These are phyloP conservation scores for Epichloe festucae DNA, from an alignment of 2,329 filamentous ascomycete genomes.

Conservation along the genomic window DNA sequence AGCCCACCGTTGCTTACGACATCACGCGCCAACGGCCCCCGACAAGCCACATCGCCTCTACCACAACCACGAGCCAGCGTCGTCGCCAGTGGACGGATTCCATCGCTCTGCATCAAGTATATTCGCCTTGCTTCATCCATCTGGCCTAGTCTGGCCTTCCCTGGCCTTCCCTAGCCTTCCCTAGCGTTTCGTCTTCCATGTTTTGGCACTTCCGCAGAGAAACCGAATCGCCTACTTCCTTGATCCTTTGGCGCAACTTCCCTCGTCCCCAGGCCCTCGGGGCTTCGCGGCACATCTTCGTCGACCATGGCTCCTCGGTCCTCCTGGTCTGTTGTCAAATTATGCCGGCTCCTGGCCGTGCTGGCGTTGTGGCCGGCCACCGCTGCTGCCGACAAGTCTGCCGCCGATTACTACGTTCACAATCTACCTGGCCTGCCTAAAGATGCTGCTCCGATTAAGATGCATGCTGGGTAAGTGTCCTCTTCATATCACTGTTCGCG, in stretches of 20 bases:
- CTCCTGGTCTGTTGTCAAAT: not conserved
- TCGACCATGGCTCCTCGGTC: constrained; percentile 3
- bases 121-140: not conserved
- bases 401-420: constrained; percentile 79
- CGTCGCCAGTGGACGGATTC: not conserved
- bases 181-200: not conserved
- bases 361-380: constrained; percentile 31
- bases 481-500: not conserved
- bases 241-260: not conserved
- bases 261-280: not conserved
- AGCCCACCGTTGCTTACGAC: not conserved
- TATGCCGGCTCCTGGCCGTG: constrained; percentile 15
- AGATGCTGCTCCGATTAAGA: constrained; percentile 64
- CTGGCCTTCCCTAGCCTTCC: not conserved
- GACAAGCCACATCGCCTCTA: constrained; percentile 9
- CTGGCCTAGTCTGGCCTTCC: not conserved
- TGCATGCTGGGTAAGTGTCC: constrained; percentile 82
- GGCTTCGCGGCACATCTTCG: not conserved
- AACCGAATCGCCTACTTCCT: not conserved
- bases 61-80: not conserved
- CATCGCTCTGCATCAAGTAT: not conserved
- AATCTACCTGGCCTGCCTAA: constrained; percentile 73
- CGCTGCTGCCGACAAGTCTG: constrained; percentile 17
- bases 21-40: not conserved
- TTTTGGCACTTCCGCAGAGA: not conserved